Conservation (phyloP, 1,284 basidiomycete species). For the Chiua sp. region DNA sequence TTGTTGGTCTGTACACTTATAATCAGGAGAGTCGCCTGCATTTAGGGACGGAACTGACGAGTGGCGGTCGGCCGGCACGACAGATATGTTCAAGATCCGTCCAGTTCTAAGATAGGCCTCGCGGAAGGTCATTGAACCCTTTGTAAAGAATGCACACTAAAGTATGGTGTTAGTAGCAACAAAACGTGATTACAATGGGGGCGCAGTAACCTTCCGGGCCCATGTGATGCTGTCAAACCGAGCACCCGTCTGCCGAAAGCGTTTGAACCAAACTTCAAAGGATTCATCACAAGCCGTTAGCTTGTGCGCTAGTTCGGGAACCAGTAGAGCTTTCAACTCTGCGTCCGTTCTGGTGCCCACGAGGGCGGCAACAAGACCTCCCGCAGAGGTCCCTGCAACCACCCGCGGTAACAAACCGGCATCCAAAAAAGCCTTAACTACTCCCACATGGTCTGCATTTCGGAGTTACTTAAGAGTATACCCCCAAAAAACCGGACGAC, state of each 20-base stretch:
- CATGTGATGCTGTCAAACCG: conserved; percentile 91
- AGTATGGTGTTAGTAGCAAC: not conserved
- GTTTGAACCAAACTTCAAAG: conserved; percentile 75
- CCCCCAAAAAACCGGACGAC: conserved; percentile 25
- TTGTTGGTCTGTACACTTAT: conserved; percentile 74
- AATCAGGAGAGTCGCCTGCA: conserved; percentile 11
- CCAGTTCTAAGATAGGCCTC: conserved; percentile 96
- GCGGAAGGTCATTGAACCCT: conserved; percentile 93
- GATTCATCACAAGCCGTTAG: conserved; percentile 94
- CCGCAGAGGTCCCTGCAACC: conserved; percentile 92
- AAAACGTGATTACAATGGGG: not conserved
- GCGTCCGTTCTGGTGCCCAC: conserved; percentile 91
- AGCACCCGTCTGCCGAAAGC: conserved; percentile 91
- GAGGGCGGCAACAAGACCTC: conserved; percentile 86
- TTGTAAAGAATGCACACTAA: conserved; percentile 84
- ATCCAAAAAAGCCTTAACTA: conserved; percentile 92
- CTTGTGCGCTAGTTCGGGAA: conserved; percentile 84
- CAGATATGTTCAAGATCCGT: conserved; percentile 92
- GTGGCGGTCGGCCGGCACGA: conserved; percentile 94
- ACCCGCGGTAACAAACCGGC: conserved; percentile 88
- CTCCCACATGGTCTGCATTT: conserved; percentile 82
- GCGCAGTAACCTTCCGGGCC: conserved; percentile 80
- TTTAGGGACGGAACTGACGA: conserved; percentile 58
- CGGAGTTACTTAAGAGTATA: conserved; percentile 13
- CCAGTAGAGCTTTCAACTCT: conserved; percentile 81